Evolutionary conservation across 2,329 filamentous ascomycete species (phyloP), one percentile per base, ranked within the genome.

Genomic region (Botrytis tulipae): DNA sequence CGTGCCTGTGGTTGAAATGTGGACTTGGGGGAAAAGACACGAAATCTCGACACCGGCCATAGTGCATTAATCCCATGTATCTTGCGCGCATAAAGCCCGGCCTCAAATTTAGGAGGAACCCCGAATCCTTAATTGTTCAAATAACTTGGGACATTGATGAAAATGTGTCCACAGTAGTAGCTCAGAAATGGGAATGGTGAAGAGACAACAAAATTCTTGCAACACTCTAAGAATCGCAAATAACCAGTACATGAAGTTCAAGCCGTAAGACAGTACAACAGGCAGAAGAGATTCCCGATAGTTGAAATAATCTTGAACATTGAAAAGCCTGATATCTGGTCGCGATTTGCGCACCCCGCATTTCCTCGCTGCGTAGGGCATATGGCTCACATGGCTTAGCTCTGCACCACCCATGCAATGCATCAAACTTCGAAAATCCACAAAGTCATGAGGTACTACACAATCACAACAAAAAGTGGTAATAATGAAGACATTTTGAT

Each of bases 381-480:
- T 18, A 42, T 62, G 60, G 60, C 60, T 62, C 60, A 40, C 35
- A 42, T 32, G 51, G 66, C 59, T 69, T 69, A 73, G 32, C 63
- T 69, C 46, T 69, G 35, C 35, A 25, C n/a, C 51, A 48, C 60
- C 51, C 51, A 48, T 59, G 63, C 54, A 61, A 32, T n/a, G 20
- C 63, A 51, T n/a, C 35, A 67, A 67, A 25, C 61, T 54, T 51
- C 63, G 42, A 44, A 73, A 73, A 48, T 42, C 51, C 42, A 62
- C 42, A 35, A 60, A 69, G 63, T 73, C 20, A 60, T 69, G 71
- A 69, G 48, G 63, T 59, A 73, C 71, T 73, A 73, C 71, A 46
- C 62, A 61, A 69, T 73, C 71, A 69, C 71, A 48, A 73, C 71
- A 32, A 73, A 4, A 61, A 69, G 25, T 32, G 71, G 71, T 59